Percentiles rank a stretch among this genome's conserved stretches.
phyloP scores from a whole-genome alignment of 768 basidiomycete genomes.

The Suillus lakei region DNA sequence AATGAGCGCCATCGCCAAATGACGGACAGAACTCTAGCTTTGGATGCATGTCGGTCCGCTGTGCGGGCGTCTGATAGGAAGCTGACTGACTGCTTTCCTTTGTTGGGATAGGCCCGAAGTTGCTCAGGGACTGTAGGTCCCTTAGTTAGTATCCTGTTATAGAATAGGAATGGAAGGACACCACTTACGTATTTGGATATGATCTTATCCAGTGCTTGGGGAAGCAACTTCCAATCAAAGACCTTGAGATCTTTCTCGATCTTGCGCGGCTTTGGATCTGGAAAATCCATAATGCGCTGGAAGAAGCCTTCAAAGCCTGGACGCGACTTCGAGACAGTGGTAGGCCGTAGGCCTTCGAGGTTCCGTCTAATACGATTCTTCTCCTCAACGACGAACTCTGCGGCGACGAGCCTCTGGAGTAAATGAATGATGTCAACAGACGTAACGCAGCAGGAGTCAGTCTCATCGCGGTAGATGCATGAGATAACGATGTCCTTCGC shows the following conservation, averaged over 20 bases:
- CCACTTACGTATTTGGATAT: constrained; percentile 80
- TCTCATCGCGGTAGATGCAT: constrained; percentile 88
- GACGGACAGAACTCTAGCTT: constrained; percentile 1
- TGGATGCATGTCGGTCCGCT: not conserved
- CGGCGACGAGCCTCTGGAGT: constrained; percentile 76
- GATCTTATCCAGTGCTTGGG: constrained; percentile 77
- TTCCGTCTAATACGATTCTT: constrained; percentile 96
- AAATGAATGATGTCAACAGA: constrained; percentile 96
- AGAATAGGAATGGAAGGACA: not conserved
- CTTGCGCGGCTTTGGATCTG: constrained; percentile 90
- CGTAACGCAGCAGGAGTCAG: constrained; percentile 83
- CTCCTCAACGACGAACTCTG: constrained; percentile 89
- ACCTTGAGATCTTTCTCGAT: constrained; percentile 98
- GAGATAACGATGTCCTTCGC: constrained; percentile 86
- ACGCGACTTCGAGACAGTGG: constrained; percentile 88
- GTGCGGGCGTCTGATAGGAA: not conserved
- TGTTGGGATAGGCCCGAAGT: constrained; percentile 4
- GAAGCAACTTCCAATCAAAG: constrained; percentile 76
- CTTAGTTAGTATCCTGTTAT: not conserved
- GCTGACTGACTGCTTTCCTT: constrained; percentile 2
- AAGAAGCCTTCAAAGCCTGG: constrained; percentile 85
- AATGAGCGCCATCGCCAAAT: constrained; percentile 15
- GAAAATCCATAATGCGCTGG: constrained; percentile 95
- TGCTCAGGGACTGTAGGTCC: constrained; percentile 5
- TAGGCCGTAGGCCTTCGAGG: constrained; percentile 89